These are phyloP conservation scores for Blastobotrys mokoenaii DNA, from an alignment of 805 yeast genomes.

Conservation along the genomic window DNA sequence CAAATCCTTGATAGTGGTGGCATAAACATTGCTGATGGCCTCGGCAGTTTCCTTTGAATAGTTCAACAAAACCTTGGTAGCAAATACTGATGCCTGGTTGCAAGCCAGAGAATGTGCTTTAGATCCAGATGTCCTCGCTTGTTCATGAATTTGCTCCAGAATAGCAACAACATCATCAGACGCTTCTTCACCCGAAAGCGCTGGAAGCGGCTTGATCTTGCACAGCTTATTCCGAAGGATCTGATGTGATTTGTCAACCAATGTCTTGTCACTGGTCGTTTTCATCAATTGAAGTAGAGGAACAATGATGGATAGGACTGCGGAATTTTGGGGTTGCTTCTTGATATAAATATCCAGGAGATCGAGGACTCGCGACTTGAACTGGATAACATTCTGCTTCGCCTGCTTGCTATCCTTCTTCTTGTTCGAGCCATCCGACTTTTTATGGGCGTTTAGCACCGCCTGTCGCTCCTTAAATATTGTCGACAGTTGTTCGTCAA, in stretches of 20 bases:
- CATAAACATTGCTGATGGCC: conserved; percentile 40
- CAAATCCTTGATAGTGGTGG: conserved; percentile 54
- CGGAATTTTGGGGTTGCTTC: conserved; percentile 29
- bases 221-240: conserved; percentile 53
- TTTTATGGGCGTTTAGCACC: conserved; percentile 52
- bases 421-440: conserved; percentile 10
- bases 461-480: conserved; percentile 79
- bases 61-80: conserved; percentile 48
- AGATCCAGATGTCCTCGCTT: conserved; percentile 36
- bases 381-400: conserved; percentile 64
- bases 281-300: conserved; percentile 56
- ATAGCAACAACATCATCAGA: conserved; percentile 6
- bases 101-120: conserved; percentile 49
- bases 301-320: conserved; percentile 34
- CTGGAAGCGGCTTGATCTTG: conserved; percentile 34
- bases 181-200: conserved; percentile 17
- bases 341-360: conserved; percentile 57
- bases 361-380: conserved; percentile 73
- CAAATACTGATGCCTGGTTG: conserved; percentile 56
- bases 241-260: conserved; percentile 72
- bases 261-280: conserved; percentile 56
- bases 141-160: conserved; percentile 29
- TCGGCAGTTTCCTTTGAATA: conserved; percentile 23
- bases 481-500: conserved; percentile 73
- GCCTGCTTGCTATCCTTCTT: conserved; percentile 73